Percentiles rank a stretch among this genome's conserved stretches.
These are phyloP conservation scores for Colletotrichum sublineola DNA, from an alignment of 2,329 filamentous ascomycete genomes.

Conservation along the genomic window DNA sequence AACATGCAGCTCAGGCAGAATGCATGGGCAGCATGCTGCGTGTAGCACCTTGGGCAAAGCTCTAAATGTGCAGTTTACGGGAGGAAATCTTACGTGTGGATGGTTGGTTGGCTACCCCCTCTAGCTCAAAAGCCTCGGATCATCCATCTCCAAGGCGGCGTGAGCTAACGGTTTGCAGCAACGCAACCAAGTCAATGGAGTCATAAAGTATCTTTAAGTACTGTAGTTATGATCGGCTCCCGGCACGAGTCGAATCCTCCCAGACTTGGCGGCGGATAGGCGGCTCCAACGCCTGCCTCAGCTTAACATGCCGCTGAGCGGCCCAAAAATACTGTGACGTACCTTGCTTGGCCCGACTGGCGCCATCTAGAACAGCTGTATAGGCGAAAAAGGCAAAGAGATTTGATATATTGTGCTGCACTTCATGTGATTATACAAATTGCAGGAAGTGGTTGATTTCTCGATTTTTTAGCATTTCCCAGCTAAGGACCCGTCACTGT, in stretches of 20 bases:
- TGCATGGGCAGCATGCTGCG: not conserved
- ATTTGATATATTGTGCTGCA: not conserved
- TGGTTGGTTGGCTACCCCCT: not conserved
- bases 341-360: not conserved
- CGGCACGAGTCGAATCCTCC: conserved; percentile 25
- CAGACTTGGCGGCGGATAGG: conserved; percentile 2
- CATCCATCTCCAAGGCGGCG: conserved; percentile 14
- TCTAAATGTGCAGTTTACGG: not conserved
- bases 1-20: not conserved
- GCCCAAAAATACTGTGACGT: not conserved
- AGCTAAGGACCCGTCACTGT: not conserved
- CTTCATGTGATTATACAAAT: not conserved
- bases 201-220: conserved; percentile 1
- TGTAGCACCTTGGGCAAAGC: not conserved
- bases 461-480: not conserved
- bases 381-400: not conserved
- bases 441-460: not conserved
- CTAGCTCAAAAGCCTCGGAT: not conserved
- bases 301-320: not conserved
- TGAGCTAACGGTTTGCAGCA: conserved; percentile 13
- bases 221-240: conserved; percentile 17
- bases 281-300: not conserved
- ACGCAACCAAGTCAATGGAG: not conserved
- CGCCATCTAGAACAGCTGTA: not conserved
- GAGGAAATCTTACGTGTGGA: not conserved